A percentile compares a stretch with the other conserved stretches of the same genome.
phyloP scores from a whole-genome alignment of 2,329 filamentous ascomycete species.

The Colletotrichum nymphaeae region DNA sequence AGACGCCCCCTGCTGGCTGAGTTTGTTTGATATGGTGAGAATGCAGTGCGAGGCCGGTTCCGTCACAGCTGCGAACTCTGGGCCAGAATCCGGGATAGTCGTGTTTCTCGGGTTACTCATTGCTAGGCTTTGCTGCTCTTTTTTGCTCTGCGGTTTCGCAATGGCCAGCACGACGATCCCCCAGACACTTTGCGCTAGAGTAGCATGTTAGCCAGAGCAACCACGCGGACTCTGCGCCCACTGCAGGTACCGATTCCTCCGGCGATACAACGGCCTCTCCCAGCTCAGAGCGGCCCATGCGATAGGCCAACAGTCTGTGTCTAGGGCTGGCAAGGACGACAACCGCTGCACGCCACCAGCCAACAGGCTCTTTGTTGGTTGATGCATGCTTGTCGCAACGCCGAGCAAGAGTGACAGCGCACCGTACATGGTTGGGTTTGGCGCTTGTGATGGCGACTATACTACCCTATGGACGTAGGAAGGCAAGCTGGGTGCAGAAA shows the following conservation, averaged over 20 bases:
- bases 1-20: slow-evolving; percentile 3
- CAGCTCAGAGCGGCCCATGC: slow-evolving; percentile 25
- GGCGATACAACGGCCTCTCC: slow-evolving; percentile 26
- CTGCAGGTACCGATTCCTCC: slow-evolving; percentile 32
- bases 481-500: slow-evolving; percentile 4
- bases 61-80: slow-evolving; percentile 25
- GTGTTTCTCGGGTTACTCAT: slow-evolving; percentile 2
- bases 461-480: background rate
- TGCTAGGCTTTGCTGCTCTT: slow-evolving; percentile 1
- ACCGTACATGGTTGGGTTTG: slow-evolving; percentile 3
- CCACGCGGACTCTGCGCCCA: slow-evolving; percentile 15
- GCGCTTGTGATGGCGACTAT: slow-evolving; percentile 13
- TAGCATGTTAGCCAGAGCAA: slow-evolving; percentile 18
- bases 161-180: background rate
- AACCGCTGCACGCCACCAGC: slow-evolving; percentile 3
- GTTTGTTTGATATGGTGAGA: slow-evolving; percentile 20
- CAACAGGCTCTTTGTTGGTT: background rate
- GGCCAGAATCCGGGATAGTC: background rate
- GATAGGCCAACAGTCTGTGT: slow-evolving; percentile 24
- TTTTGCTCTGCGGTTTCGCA: slow-evolving; percentile 14
- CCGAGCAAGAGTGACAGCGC: slow-evolving; percentile 26
- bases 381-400: background rate
- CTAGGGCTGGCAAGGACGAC: background rate
- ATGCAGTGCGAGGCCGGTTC: slow-evolving; percentile 17
- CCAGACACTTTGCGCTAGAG: slow-evolving; percentile 9